phyloP scores from a whole-genome alignment of 805 yeast species.

The Tetrapisispora namnaoensis region DNA sequence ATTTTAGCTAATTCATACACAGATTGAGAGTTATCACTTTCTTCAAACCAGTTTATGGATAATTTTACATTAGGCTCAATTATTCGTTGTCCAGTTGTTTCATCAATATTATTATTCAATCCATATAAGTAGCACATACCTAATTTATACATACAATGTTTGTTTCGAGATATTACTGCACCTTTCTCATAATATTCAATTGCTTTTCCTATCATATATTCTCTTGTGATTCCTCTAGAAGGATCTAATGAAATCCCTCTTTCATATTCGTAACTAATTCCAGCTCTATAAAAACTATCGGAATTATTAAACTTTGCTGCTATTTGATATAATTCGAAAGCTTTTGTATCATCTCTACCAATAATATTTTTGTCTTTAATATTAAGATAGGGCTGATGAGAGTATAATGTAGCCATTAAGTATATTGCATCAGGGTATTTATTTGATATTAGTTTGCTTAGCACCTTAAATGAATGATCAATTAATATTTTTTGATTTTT shows the following conservation, averaged over 20 bases:
- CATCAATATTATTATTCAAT: constrained; percentile 26
- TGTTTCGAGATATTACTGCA: constrained; percentile 47
- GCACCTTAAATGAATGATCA: constrained; percentile 47
- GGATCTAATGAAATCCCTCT: constrained; percentile 41
- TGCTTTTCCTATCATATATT: constrained; percentile 27
- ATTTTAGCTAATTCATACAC: constrained; percentile 47
- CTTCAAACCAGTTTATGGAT: constrained; percentile 43
- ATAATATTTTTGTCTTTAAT: constrained; percentile 39
- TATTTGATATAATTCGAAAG: constrained; percentile 48
- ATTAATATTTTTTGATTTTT: constrained; percentile 48
- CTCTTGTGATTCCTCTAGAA: not conserved
- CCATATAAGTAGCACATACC: constrained; percentile 57
- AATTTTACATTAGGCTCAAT: constrained; percentile 4
- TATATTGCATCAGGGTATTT: constrained; percentile 48
- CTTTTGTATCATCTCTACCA: constrained; percentile 47
- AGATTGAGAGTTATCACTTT: constrained; percentile 45
- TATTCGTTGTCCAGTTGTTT: not conserved
- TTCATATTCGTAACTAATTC: constrained; percentile 51
- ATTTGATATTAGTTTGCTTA: constrained; percentile 44
- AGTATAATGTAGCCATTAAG: constrained; percentile 52
- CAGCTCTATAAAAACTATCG: constrained; percentile 57
- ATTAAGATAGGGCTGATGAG: constrained; percentile 38
- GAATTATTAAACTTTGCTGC: constrained; percentile 52
- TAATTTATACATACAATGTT: constrained; percentile 62
- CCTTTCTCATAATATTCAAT: constrained; percentile 47